A percentile compares a stretch with the other conserved stretches of the same genome.
Evolutionary conservation across 2,329 filamentous ascomycete species (phyloP).

Genomic region (Exophiala sp.): DNA sequence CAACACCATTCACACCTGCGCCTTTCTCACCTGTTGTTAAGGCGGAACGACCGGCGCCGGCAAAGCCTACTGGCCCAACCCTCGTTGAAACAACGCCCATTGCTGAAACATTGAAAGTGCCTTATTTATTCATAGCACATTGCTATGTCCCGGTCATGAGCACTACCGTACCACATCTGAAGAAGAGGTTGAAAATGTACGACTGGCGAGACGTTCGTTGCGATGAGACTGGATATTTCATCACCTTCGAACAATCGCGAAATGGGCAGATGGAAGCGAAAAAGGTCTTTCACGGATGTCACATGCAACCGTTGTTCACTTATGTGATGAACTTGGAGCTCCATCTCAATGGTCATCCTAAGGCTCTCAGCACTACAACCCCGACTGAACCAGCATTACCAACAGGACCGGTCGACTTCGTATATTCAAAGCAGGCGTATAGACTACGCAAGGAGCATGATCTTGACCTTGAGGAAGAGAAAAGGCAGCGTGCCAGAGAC

Average conservation of each 20-base stretch:
- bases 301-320: constrained; percentile 83
- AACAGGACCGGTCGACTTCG: constrained; percentile 22
- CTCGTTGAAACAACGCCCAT: constrained; percentile 65
- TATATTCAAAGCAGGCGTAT: constrained; percentile 24
- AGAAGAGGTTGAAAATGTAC: constrained; percentile 81
- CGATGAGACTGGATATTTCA: constrained; percentile 84
- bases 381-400: constrained; percentile 10
- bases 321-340: constrained; percentile 91
- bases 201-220: constrained; percentile 76
- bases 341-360: constrained; percentile 63
- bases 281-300: constrained; percentile 72
- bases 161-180: constrained; percentile 83
- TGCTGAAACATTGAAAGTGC: constrained; percentile 66
- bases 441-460: constrained; percentile 69
- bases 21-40: not conserved
- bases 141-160: constrained; percentile 81
- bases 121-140: constrained; percentile 87
- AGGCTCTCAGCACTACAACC: constrained; percentile 52
- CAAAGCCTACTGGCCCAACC: constrained; percentile 44
- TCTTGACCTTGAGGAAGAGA: constrained; percentile 83
- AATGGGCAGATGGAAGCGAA: constrained; percentile 76
- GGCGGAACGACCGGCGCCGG: constrained; percentile 30
- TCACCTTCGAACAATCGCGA: constrained; percentile 78
- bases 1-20: constrained; percentile 34
- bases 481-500: constrained; percentile 77